Conservation (phyloP, 1,284 basidiomycete genomes). For the Pseudozyma flocculosa region DNA sequence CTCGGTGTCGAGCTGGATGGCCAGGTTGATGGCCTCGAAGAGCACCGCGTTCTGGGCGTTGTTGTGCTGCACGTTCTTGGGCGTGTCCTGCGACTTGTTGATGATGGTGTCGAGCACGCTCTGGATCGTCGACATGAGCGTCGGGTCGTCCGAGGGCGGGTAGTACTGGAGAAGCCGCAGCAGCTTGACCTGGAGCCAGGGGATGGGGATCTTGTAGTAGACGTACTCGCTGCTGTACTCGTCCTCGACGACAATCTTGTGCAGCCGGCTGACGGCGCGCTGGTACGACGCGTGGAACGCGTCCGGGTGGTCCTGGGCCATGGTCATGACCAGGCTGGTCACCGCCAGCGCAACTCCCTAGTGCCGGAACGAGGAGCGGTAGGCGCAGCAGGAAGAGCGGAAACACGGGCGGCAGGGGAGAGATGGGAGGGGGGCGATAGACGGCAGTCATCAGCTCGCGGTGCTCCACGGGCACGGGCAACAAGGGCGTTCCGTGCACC, state of each 20-base stretch:
- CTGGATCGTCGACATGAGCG: slow-evolving; percentile 74
- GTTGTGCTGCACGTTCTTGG: slow-evolving; percentile 95
- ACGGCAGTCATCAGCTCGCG: too few species aligned
- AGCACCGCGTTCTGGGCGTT: slow-evolving; percentile 98
- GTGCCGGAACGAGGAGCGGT: too few species aligned
- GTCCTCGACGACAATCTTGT: slow-evolving; percentile 82
- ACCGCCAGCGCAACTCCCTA: slow-evolving; percentile 90
- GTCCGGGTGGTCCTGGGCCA: slow-evolving; percentile 90
- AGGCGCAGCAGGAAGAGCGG: too few species aligned
- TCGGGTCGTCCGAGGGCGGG: slow-evolving; percentile 84
- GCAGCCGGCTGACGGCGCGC: slow-evolving; percentile 85
- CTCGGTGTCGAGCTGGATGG: slow-evolving; percentile 91
- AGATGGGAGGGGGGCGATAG: too few species aligned
- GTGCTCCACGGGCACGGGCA: too few species aligned
- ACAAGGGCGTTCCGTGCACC: too few species aligned
- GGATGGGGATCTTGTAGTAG: slow-evolving; percentile 96
- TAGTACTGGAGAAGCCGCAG: slow-evolving; percentile 92
- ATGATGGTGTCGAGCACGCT: slow-evolving; percentile 86
- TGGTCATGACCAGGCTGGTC: slow-evolving; percentile 86
- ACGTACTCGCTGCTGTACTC: slow-evolving; percentile 83
- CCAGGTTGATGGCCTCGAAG: slow-evolving; percentile 95
- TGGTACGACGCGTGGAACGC: slow-evolving; percentile 88
- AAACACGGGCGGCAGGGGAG: too few species aligned
- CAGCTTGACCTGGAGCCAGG: slow-evolving; percentile 96
- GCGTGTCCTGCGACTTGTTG: slow-evolving; percentile 88